Base-by-base conservation (phyloP, 768 basidiomycete genomes). In the Tulasnella sp. region DNA sequence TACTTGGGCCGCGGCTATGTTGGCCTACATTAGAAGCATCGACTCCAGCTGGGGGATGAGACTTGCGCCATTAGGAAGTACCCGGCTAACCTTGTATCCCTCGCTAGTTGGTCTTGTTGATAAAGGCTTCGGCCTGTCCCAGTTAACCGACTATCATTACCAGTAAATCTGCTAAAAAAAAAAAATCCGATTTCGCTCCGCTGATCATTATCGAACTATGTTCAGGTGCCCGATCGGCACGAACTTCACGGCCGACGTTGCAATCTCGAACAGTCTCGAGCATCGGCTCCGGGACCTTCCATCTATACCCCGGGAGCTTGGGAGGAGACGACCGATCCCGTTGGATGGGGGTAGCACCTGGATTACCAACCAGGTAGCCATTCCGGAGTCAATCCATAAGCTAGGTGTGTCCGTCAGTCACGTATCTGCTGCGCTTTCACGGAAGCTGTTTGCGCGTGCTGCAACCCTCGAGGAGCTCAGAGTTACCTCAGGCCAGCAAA, bases 281-380 rank as follows among this genome's bases (percentile, higher is more conserved):
- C 19, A 65, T 84, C 57, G 83, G 84, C 67, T 85, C 81, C 64
- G 83, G 82, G 7, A 85, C 84, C 12, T 78, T 80, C 70, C 84
- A 85, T 62, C 49, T 64, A 19, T 65, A 64, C 42, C 65, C 60
- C 45, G 44, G 44, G 50, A 45, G 29, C 43, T 21, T 65, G 81
- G 50, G 49, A 50, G 7, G 31, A 12, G 10, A 53, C 41, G 9
- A 46, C 38, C 29, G 45, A 54, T 17, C 21, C 25, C 24, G 51
- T 45, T 19, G 45, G 41, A 1, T 59, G 61, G 62, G 49, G 61
- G 61, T 43, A 69, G 68, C 7, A 74, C 79, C 52, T 85, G 83
- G 82, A 83, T 85, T 65, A 68, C 69, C 1, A 80, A 83, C 68
- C 83, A 85, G 66, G 75, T 76, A 12, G 67, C 74, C 0, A 73